A percentile compares a stretch with the other conserved stretches of the same genome.
Conservation (phyloP, 352 stramenopile genomes). For the Phytophthora citricola region DNA sequence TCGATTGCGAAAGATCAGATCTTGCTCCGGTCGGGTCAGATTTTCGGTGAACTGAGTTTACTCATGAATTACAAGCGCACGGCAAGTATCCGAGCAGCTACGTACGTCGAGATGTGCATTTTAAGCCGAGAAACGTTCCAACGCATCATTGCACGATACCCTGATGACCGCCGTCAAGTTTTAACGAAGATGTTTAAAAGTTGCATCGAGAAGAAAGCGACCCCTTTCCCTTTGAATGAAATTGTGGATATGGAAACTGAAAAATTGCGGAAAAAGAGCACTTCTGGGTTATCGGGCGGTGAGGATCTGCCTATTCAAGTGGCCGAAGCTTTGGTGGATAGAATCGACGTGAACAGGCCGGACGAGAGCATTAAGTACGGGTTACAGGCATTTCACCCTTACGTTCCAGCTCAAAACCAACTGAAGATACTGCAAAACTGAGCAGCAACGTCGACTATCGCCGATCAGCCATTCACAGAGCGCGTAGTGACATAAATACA, state of each 20-base stretch:
- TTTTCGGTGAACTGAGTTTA: conserved; percentile 46
- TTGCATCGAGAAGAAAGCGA: conserved; percentile 24
- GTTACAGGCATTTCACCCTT: conserved; percentile 13
- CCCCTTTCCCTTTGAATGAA: conserved; percentile 12
- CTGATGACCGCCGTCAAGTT: conserved; percentile 18
- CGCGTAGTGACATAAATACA: not conserved
- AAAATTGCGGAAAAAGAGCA: conserved; percentile 1
- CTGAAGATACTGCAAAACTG: not conserved
- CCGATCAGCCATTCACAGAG: conserved; percentile 3
- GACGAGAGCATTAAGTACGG: conserved; percentile 28
- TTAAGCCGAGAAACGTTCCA: conserved; percentile 14
- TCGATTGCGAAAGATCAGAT: not conserved
- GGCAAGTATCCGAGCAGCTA: conserved; percentile 24
- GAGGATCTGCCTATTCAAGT: conserved; percentile 13
- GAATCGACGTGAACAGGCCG: conserved; percentile 15
- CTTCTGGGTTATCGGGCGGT: not conserved
- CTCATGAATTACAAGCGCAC: conserved; percentile 39
- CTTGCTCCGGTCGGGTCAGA: conserved; percentile 17
- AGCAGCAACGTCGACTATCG: too few species aligned
- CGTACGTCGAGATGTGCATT: conserved; percentile 33
- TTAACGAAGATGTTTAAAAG: conserved; percentile 16
- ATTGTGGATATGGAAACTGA: conserved; percentile 6
- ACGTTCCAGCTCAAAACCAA: not conserved
- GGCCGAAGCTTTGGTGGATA: conserved; percentile 6
- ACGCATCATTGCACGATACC: conserved; percentile 10